A percentile compares a stretch with the other conserved stretches of the same genome.
phyloP scores from a whole-genome alignment of 768 basidiomycete species.

The Pisolithus albus region DNA sequence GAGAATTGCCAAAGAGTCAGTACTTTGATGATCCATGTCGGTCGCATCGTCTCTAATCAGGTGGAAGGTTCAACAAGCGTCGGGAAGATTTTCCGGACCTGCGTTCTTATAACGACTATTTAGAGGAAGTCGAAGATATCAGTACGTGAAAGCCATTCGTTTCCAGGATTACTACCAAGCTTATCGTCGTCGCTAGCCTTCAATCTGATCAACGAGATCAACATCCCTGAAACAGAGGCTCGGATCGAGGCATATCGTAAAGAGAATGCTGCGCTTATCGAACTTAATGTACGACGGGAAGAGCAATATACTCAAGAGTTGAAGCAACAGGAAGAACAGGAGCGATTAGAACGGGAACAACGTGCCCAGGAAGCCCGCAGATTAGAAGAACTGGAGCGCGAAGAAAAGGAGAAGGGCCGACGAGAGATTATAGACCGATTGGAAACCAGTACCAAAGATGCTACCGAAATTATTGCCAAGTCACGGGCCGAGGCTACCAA shows the following conservation, averaged over 20 bases:
- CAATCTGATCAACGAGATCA: slow-evolving; percentile 89
- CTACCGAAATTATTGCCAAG: slow-evolving; percentile 61
- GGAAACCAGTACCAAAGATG: slow-evolving; percentile 69
- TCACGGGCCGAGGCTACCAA: slow-evolving; percentile 59
- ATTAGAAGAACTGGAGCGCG: slow-evolving; percentile 70
- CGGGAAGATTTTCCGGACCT: slow-evolving; percentile 82
- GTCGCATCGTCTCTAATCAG: not conserved
- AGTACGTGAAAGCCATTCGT: slow-evolving; percentile 36
- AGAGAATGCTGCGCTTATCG: slow-evolving; percentile 78
- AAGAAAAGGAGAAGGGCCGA: slow-evolving; percentile 64
- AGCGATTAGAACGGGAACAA: slow-evolving; percentile 61
- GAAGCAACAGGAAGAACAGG: slow-evolving; percentile 75
- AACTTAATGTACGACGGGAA: slow-evolving; percentile 77
- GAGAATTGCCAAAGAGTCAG: slow-evolving; percentile 84
- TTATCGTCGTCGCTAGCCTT: slow-evolving; percentile 51
- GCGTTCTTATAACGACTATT: slow-evolving; percentile 85
- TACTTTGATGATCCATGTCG: not conserved
- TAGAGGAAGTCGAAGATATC: slow-evolving; percentile 94
- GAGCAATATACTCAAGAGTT: slow-evolving; percentile 67
- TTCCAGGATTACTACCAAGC: not conserved
- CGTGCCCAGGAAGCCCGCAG: slow-evolving; percentile 60
- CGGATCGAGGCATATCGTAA: slow-evolving; percentile 72
- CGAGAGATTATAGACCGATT: slow-evolving; percentile 76
- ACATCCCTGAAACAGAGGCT: slow-evolving; percentile 73
- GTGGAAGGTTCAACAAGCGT: slow-evolving; percentile 83